A percentile compares a stretch with the other conserved stretches of the same genome.
These are phyloP conservation scores for Sporothrix luriei DNA, from an alignment of 2,329 filamentous ascomycete genomes.

Conservation along the genomic window DNA sequence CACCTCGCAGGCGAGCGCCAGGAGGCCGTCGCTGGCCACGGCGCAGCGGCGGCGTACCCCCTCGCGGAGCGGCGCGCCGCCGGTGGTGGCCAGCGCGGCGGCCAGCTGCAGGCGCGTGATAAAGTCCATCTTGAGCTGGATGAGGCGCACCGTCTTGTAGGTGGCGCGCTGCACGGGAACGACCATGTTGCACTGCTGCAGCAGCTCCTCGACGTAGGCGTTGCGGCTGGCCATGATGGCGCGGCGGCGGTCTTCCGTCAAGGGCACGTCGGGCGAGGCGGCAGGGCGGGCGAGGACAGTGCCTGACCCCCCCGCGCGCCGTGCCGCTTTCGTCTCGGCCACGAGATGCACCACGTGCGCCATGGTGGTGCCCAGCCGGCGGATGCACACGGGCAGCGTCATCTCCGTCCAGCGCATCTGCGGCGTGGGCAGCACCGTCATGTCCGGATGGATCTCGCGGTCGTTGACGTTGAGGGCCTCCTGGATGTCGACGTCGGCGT, in stretches of 20 bases:
- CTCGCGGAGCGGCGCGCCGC: not conserved
- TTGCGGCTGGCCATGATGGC: conserved; percentile 38
- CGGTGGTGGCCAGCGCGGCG: conserved; percentile 1
- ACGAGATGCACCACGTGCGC: conserved; percentile 49
- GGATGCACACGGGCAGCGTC: conserved; percentile 55
- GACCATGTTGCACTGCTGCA: conserved; percentile 54
- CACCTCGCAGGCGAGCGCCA: conserved; percentile 43
- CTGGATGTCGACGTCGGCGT: conserved; percentile 49
- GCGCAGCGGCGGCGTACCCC: not conserved
- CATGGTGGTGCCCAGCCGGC: conserved; percentile 46
- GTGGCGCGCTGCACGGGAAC: conserved; percentile 46
- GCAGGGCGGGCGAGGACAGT: not conserved
- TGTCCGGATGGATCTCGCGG: conserved; percentile 49
- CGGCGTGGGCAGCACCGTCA: conserved; percentile 47
- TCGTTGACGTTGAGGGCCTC: conserved; percentile 59
- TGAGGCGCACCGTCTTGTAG: conserved; percentile 36
- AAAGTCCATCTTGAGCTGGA: conserved; percentile 40
- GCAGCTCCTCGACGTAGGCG: conserved; percentile 52
- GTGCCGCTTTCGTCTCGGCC: conserved; percentile 41
- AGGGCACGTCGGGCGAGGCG: not conserved
- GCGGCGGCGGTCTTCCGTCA: conserved; percentile 31
- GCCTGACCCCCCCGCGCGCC: not conserved
- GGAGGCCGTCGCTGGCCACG: conserved; percentile 35
- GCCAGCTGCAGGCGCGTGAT: conserved; percentile 39
- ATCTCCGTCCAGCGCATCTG: conserved; percentile 57